Base-by-base conservation (phyloP, 805 yeast genomes). In the Sugiyamaella smithiae region DNA sequence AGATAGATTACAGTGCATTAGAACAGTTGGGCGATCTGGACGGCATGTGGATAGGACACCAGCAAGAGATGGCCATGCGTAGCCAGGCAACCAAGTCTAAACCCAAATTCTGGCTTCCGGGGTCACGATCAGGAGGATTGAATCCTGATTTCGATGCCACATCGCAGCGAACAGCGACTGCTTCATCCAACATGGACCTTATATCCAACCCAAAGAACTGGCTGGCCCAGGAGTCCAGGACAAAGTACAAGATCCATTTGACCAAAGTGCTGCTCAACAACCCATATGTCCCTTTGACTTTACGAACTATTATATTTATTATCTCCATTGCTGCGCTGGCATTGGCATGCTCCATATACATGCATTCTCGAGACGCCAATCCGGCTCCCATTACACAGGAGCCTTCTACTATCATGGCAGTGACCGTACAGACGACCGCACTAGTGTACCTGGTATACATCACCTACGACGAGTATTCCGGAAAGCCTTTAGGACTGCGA, bases 391-490 rank as follows among this genome's bases (percentile, higher is more conserved):
- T 87, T 5, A 71, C 76, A 5, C 95, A 86, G 62, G 89, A 86
- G 60, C 85, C 99, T 14, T 84, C 96, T 57, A 87, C 98, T 0
- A 82, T 90, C 40, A 88, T 93, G 95, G 93, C 97, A 2, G 77
- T 93, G 1, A 81, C 81, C 45, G 95, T 91, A 3, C 91, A 89
- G 60, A 71, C 88, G 24, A 72, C 82, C 53, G 96, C 96, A 2
- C 67, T 88, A 22, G 76, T 80, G 0, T 93, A 93, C 63, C 75
- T 89, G 48, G 67, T 82, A 2, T 89, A 87, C 66, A 87, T 91
- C 64, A 81, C 96, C 1, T 82, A 81, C 60, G 98, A 93, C 66
- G 99, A 93, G 66, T 91, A 88, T 66, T 77, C 83, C 20, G 95
- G 97, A 11, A 85, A 88, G 62, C 99, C 98, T 0, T 66, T 93